Evolutionary conservation across 495 filamentous ascomycete species (phyloP).

Genomic region (Aspergillus bertholletiae): DNA sequence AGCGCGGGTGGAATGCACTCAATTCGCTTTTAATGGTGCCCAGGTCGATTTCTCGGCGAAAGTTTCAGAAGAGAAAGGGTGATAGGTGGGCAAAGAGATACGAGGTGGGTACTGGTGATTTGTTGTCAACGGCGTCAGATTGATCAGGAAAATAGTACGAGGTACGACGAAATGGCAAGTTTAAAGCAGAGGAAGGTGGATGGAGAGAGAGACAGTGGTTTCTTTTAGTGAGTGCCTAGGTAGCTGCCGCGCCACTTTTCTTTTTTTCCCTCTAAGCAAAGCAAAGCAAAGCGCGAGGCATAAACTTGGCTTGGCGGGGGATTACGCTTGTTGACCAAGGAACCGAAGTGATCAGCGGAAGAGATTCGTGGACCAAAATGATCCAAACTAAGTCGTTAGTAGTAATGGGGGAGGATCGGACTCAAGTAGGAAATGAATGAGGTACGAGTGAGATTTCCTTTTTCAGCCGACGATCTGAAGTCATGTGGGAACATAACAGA

Average conservation of each 20-base stretch:
- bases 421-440: no score
- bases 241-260: background rate
- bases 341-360: conserved; percentile 7
- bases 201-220: no score
- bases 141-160: no score
- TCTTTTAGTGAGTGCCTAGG: background rate
- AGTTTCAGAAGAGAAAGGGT: conserved; percentile 29
- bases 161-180: no score
- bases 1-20: conserved; percentile 26
- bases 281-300: background rate
- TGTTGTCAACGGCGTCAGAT: no score
- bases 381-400: no score
- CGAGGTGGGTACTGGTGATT: no score
- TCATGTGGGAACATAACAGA: background rate
- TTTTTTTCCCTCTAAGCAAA: no score
- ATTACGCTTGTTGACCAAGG: conserved; percentile 13
- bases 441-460: background rate
- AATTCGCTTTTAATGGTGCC: conserved; percentile 14
- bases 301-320: background rate
- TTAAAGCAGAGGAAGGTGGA: no score
- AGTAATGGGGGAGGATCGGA: background rate
- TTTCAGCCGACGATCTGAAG: background rate
- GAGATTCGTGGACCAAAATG: background rate
- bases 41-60: conserved; percentile 24
- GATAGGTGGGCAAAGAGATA: conserved; percentile 2